Base-by-base conservation (phyloP, 495 filamentous ascomycete genomes). In the Aspergillus cavernicola region DNA sequence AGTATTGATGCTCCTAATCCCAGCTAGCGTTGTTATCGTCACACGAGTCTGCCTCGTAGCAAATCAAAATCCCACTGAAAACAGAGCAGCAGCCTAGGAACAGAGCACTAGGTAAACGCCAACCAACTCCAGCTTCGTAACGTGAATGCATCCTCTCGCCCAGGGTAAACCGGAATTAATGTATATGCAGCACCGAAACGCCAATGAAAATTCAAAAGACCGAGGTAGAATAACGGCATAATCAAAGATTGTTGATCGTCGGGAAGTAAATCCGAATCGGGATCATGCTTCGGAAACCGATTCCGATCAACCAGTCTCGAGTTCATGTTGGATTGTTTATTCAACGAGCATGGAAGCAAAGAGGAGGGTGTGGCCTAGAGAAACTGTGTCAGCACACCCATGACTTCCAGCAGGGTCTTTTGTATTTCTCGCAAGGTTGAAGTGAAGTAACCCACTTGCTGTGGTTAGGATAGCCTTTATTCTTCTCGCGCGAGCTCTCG, bases 281-380 rank as follows among this genome's bases (percentile, higher is more conserved):
- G 15, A 40, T 47, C 15, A 10, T 35, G 31, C 15, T 47, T 52
- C 47, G 48, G 42, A 44, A 55, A 40, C 24, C 15, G 28, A 37
- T 45, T 42, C 56, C 46, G 52, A 52, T 46, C 43, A 24, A 36
- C 12, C 36, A 46, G 46, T 20, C 12, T 29, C 40, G 19, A 33
- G 40, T 55, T 72, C 24, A 4, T 31, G 28, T 35, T 36, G 18
- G 26, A 38, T n/a, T n/a, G 12, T 12, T 15, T 28, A 2, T n/a
- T 47, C 35, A 76, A 40, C 73, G 69, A 20, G 73, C 69, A 55
- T 76, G 73, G 60, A 75, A 76, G 59, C 73, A 76, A 15, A 76
- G 73, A 20, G 73, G 73, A 42, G 73, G 73, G 23, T 72, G 62
- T 5, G 66, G 58, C 26, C 66, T 69, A 32, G 8, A 15, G 22